These are phyloP conservation scores for Endoconidiophora laricicola DNA, from an alignment of 2,329 filamentous ascomycete species.

Conservation along the genomic window DNA sequence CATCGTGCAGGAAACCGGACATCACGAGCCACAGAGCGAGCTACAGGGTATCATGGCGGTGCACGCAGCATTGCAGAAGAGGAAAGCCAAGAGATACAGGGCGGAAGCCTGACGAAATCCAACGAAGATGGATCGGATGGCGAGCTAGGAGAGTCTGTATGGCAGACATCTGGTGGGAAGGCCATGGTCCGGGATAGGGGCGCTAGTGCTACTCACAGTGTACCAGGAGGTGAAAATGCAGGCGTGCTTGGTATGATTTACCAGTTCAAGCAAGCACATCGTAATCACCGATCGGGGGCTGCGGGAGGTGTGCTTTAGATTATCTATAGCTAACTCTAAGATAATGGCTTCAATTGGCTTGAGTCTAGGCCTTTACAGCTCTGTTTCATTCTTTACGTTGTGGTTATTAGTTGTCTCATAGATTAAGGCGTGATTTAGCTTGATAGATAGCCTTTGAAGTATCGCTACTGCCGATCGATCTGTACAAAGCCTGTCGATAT, in stretches of 20 bases:
- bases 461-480: too few relatives aligned
- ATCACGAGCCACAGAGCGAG: background rate
- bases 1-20: conserved; percentile 27
- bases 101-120: background rate
- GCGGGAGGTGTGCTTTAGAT: conserved; percentile 19
- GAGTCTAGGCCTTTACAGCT: background rate
- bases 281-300: conserved; percentile 29
- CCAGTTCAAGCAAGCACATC: conserved; percentile 40
- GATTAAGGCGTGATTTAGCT: too few relatives aligned
- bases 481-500: too few relatives aligned
- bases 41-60: background rate
- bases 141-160: conserved; percentile 40
- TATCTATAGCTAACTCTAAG: background rate
- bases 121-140: conserved; percentile 36
- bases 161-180: conserved; percentile 39
- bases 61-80: conserved; percentile 1
- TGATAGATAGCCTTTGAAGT: too few relatives aligned
- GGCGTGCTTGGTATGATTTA: conserved; percentile 42
- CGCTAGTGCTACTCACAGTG: background rate
- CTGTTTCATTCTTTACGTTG: background rate
- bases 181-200: conserved; percentile 19
- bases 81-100: background rate
- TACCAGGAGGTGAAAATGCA: conserved; percentile 26
- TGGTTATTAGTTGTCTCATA: too few relatives aligned
- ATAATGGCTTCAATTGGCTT: background rate